Evolutionary conservation across 805 yeast genomes (phyloP).

Genomic region (Spathaspora boniae): DNA sequence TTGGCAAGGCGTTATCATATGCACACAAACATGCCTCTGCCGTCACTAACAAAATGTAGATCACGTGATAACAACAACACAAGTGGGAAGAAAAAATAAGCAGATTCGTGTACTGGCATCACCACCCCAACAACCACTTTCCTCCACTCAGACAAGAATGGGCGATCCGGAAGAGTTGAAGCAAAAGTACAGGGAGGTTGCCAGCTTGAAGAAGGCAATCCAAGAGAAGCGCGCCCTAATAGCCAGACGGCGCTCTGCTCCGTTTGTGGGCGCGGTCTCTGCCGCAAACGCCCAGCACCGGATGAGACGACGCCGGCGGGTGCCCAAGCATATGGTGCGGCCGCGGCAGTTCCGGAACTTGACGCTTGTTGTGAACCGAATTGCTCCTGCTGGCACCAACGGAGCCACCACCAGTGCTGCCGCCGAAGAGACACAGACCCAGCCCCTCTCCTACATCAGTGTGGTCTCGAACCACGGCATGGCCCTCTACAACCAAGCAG

Average conservation of each 20-base stretch:
- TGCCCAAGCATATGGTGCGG: too few species aligned
- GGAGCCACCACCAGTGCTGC: neutral
- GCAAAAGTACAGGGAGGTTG: slow-evolving; percentile 27
- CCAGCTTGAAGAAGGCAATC: slow-evolving; percentile 24
- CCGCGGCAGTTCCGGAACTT: slow-evolving; percentile 20
- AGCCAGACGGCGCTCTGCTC: too few species aligned
- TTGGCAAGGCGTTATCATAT: too few species aligned
- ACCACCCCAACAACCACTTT: neutral
- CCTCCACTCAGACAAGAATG: slow-evolving; percentile 1
- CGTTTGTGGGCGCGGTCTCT: too few species aligned
- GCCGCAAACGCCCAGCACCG: too few species aligned
- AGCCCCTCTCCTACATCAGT: slow-evolving; percentile 21
- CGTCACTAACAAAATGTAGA: too few species aligned
- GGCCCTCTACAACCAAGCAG: slow-evolving; percentile 34
- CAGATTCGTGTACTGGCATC: neutral
- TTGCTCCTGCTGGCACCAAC: neutral
- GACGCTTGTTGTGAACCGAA: slow-evolving; percentile 25
- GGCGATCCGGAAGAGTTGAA: slow-evolving; percentile 16
- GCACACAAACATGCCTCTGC: too few species aligned
- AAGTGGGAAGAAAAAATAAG: too few species aligned
- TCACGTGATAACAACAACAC: too few species aligned
- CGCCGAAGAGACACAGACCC: neutral
- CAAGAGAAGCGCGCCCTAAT: slow-evolving; percentile 16
- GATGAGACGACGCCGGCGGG: too few species aligned
- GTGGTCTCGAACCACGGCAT: slow-evolving; percentile 33